These are phyloP conservation scores for Pleoardoris graminearum DNA, from an alignment of 2,329 filamentous ascomycete species.

Conservation along the genomic window DNA sequence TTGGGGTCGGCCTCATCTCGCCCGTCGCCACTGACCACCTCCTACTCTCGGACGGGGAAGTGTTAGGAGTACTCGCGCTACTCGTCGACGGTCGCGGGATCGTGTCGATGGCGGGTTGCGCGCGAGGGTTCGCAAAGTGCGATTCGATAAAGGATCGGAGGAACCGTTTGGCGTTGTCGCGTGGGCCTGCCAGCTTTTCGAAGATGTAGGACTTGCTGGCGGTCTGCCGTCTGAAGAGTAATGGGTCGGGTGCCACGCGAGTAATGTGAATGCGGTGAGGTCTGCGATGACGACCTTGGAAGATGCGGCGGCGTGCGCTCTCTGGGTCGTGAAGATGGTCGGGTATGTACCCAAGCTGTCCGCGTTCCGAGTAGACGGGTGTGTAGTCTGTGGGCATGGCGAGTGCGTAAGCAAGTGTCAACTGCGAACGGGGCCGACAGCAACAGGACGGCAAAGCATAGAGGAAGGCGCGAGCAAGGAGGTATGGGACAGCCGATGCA, in stretches of 20 bases:
- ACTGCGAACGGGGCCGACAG: conserved; percentile 17
- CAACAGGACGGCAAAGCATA: conserved; percentile 7
- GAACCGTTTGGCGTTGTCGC: conserved; percentile 55
- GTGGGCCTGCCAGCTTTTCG: conserved; percentile 56
- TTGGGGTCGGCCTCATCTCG: conserved; percentile 46
- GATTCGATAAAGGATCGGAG: conserved; percentile 52
- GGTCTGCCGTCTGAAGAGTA: conserved; percentile 33
- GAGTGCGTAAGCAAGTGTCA: conserved; percentile 36
- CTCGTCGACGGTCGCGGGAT: conserved; percentile 35
- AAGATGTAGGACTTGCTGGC: conserved; percentile 42
- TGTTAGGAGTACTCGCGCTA: conserved; percentile 32
- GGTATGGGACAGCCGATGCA: conserved; percentile 17
- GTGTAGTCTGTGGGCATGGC: conserved; percentile 45
- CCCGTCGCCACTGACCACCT: conserved; percentile 29
- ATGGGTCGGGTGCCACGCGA: conserved; percentile 52
- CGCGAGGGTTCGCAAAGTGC: conserved; percentile 29
- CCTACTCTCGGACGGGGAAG: conserved; percentile 33
- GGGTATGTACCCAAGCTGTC: conserved; percentile 44
- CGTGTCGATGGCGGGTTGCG: conserved; percentile 25
- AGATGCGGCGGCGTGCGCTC: conserved; percentile 41
- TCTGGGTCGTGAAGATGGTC: conserved; percentile 37
- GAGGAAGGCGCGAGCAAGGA: conserved; percentile 6
- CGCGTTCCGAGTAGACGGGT: conserved; percentile 44
- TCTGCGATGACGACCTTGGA: conserved; percentile 56
- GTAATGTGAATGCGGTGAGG: conserved; percentile 62